phyloP scores from a whole-genome alignment of 148 eudicot species.

The Arbutus unedo region DNA sequence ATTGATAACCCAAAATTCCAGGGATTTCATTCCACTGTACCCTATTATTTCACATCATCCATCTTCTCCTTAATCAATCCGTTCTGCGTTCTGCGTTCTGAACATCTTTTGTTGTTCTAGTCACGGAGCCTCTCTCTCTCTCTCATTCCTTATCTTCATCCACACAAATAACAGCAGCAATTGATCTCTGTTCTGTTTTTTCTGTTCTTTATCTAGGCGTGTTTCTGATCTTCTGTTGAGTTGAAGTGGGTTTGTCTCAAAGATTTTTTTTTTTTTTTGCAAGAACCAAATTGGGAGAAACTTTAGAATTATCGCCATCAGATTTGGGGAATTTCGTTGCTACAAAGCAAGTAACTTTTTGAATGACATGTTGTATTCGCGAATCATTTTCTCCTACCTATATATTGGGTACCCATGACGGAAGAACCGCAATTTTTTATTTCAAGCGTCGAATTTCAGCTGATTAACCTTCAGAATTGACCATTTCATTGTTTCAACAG shows the following conservation, averaged over 20 bases:
- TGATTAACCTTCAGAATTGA: constrained; percentile 14
- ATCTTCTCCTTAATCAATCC: constrained; percentile 4
- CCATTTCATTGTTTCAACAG: constrained; percentile 16
- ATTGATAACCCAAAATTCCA: constrained; percentile 9
- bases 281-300: constrained; percentile 13
- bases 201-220: not conserved
- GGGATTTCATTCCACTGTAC: constrained; percentile 14
- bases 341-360: not conserved
- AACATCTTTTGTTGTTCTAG: not conserved
- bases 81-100: not conserved
- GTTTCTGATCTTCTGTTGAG: not conserved
- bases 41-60: constrained; percentile 6
- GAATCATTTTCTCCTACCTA: not conserved
- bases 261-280: constrained; percentile 1
- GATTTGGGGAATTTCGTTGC: not conserved
- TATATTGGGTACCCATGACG: not conserved
- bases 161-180: not conserved
- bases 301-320: not conserved
- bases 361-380: not conserved
- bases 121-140: not conserved
- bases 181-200: constrained; percentile 2
- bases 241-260: not conserved
- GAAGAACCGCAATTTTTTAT: constrained; percentile 20
- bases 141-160: not conserved
- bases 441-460: constrained; percentile 8